Evolutionary conservation across 805 yeast genomes (phyloP).

Genomic region (Yarrowia alimentaria): DNA sequence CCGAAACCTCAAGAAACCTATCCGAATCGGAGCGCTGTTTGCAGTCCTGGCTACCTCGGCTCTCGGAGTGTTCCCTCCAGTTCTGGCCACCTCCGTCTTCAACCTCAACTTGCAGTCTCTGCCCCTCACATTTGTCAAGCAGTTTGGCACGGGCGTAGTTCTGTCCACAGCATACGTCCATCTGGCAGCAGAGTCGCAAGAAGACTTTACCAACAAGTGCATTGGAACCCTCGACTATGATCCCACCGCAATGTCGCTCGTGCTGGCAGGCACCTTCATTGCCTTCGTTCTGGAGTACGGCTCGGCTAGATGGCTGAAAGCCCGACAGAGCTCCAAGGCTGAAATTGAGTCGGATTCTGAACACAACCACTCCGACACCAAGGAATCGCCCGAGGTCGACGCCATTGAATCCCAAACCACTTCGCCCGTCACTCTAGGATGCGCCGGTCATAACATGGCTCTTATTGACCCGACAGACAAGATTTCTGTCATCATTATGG

Average conservation of each 20-base stretch:
- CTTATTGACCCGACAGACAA: slow-evolving; percentile 43
- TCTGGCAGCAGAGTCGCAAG: slow-evolving; percentile 65
- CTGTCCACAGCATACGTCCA: slow-evolving; percentile 80
- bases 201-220: slow-evolving; percentile 55
- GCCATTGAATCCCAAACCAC: background rate
- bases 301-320: slow-evolving; percentile 50
- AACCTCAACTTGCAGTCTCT: slow-evolving; percentile 15
- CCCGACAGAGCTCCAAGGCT: slow-evolving; percentile 28
- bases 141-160: slow-evolving; percentile 82
- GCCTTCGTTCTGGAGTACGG: slow-evolving; percentile 53
- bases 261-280: slow-evolving; percentile 48
- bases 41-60: slow-evolving; percentile 42
- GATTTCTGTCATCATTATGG: slow-evolving; percentile 39
- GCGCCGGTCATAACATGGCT: slow-evolving; percentile 47
- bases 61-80: slow-evolving; percentile 42
- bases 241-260: slow-evolving; percentile 53
- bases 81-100: slow-evolving; percentile 35
- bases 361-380: background rate
- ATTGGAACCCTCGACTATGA: slow-evolving; percentile 58
- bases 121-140: slow-evolving; percentile 53
- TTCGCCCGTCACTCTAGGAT: slow-evolving; percentile 2
- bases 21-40: slow-evolving; percentile 41
- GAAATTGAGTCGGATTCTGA: slow-evolving; percentile 21
- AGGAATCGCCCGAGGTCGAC: background rate
- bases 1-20: slow-evolving; percentile 38